Percentiles rank a stretch among this genome's conserved stretches.
Conservation (phyloP, 768 basidiomycete genomes). For the Mycena vitilis region DNA sequence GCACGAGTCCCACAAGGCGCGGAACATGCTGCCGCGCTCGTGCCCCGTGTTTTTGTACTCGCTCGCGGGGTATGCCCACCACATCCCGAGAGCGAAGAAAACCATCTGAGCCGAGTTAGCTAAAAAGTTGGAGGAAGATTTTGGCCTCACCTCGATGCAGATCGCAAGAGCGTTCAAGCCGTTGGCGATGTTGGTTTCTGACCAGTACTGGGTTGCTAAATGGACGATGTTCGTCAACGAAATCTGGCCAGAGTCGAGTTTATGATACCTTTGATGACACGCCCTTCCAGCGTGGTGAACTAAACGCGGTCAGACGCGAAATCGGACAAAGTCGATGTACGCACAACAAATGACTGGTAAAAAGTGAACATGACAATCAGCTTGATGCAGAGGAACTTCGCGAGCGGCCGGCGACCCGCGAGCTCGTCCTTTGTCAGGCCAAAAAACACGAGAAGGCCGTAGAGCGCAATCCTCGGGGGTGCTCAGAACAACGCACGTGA, state of each 20-base stretch:
- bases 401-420: slow-evolving; percentile 75
- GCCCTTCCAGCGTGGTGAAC: slow-evolving; percentile 75
- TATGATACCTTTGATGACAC: slow-evolving; percentile 72
- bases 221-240: background rate
- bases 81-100: slow-evolving; percentile 80
- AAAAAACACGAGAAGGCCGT: slow-evolving; percentile 88
- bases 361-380: slow-evolving; percentile 90
- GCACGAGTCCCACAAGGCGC: slow-evolving; percentile 22
- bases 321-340: slow-evolving; percentile 38
- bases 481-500: background rate
- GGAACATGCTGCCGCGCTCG: slow-evolving; percentile 18
- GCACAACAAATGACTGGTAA: slow-evolving; percentile 83
- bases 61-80: slow-evolving; percentile 81
- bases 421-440: slow-evolving; percentile 85
- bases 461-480: slow-evolving; percentile 75
- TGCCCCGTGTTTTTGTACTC: slow-evolving; percentile 66
- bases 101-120: slow-evolving; percentile 72
- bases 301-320: slow-evolving; percentile 40
- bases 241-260: background rate
- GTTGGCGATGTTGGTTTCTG: slow-evolving; percentile 83
- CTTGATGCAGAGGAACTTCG: slow-evolving; percentile 91
- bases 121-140: background rate
- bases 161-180: slow-evolving; percentile 86
- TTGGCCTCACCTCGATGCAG: slow-evolving; percentile 75
- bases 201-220: slow-evolving; percentile 83